A percentile compares a stretch with the other conserved stretches of the same genome.
phyloP scores from a whole-genome alignment of 768 basidiomycete species.

The Mycena maculata region DNA sequence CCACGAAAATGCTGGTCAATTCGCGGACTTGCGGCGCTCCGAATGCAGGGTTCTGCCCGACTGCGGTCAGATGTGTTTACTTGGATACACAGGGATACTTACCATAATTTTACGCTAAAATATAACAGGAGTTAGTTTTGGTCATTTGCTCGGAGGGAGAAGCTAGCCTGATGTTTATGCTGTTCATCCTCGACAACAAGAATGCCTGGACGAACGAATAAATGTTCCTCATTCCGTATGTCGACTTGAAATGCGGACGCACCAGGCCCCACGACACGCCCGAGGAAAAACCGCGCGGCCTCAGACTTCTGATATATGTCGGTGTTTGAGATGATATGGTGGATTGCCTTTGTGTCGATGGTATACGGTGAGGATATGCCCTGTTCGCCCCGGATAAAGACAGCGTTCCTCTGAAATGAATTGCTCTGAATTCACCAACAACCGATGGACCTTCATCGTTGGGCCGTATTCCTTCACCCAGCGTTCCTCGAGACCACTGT shows the following conservation, averaged over 20 bases:
- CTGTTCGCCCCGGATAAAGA: not conserved
- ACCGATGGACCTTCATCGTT: slow-evolving; percentile 54
- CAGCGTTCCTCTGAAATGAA: slow-evolving; percentile 13
- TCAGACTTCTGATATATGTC: slow-evolving; percentile 57
- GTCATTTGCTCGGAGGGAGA: not conserved
- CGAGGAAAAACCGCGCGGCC: slow-evolving; percentile 38
- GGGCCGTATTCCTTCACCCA: slow-evolving; percentile 63
- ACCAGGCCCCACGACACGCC: slow-evolving; percentile 43
- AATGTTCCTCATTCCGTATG: not conserved
- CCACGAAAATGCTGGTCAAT: slow-evolving; percentile 53
- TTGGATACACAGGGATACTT: no score
- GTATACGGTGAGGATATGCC: slow-evolving; percentile 51
- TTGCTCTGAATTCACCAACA: slow-evolving; percentile 52
- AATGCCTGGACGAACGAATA: slow-evolving; percentile 42
- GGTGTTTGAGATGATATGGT: slow-evolving; percentile 59
- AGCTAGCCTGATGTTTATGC: slow-evolving; percentile 36
- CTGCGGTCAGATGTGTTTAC: not conserved
- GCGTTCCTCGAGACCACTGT: slow-evolving; percentile 48
- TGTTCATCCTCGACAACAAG: slow-evolving; percentile 43
- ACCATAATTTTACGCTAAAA: slow-evolving; percentile 43
- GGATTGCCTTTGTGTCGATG: slow-evolving; percentile 59
- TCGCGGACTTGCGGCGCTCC: slow-evolving; percentile 57
- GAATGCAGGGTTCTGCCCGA: slow-evolving; percentile 57
- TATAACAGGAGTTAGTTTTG: not conserved
- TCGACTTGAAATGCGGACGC: not conserved